These are phyloP conservation scores for Ogataea wickerhamii DNA, from an alignment of 805 yeast genomes.

Conservation along the genomic window DNA sequence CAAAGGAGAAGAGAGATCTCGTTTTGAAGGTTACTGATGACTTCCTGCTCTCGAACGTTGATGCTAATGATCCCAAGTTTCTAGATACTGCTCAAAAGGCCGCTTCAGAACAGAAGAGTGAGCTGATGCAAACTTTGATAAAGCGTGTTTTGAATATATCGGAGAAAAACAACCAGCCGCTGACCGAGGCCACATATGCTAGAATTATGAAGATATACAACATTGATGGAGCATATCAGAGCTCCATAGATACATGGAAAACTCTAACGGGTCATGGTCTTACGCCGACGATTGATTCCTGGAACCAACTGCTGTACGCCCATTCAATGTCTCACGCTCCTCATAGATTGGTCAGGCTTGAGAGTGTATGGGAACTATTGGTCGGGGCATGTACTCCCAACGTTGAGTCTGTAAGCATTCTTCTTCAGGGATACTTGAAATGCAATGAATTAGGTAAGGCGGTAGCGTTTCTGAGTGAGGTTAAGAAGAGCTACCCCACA, in stretches of 20 bases:
- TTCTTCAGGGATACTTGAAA: constrained; percentile 46
- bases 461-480: constrained; percentile 32
- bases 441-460: constrained; percentile 41
- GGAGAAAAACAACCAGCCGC: constrained; percentile 27
- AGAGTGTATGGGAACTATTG: constrained; percentile 32
- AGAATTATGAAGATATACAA: constrained; percentile 46
- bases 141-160: constrained; percentile 21
- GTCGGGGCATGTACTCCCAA: constrained; percentile 38
- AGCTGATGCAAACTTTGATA: constrained; percentile 16
- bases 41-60: constrained; percentile 7
- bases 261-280: constrained; percentile 37
- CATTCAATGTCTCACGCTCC: constrained; percentile 26
- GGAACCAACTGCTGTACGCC: constrained; percentile 53
- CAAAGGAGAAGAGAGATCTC: constrained; percentile 5
- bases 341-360: constrained; percentile 35
- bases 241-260: constrained; percentile 48
- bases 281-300: constrained; percentile 34
- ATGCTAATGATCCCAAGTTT: constrained; percentile 19
- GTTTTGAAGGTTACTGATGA: constrained; percentile 9
- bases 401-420: constrained; percentile 44
- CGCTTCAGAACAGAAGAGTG: constrained; percentile 16
- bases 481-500: constrained; percentile 32
- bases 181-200: constrained; percentile 40
- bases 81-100: constrained; percentile 15
- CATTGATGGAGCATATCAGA: constrained; percentile 32